phyloP scores from a whole-genome alignment of 495 filamentous ascomycete species.

The Peziza echinospora region DNA sequence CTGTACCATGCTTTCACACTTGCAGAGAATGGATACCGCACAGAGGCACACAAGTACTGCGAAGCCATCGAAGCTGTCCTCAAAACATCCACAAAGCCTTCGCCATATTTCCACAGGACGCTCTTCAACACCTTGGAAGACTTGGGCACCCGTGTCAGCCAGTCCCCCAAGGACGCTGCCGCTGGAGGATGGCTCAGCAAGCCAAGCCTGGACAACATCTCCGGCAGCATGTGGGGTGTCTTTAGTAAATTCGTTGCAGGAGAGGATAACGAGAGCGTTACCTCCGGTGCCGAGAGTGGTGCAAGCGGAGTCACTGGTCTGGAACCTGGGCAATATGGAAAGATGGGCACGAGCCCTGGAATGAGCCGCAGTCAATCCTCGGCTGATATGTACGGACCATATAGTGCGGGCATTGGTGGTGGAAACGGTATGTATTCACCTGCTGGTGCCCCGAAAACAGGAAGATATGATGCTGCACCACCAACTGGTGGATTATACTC shows the following conservation, averaged over 20 bases:
- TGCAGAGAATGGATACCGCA: conserved; percentile 58
- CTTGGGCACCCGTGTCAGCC: conserved; percentile 55
- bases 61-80: conserved; percentile 62
- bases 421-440: neutral
- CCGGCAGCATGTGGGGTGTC: conserved; percentile 61
- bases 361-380: conserved; percentile 63
- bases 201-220: conserved; percentile 86
- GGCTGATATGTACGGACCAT: conserved; percentile 46
- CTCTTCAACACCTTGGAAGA: conserved; percentile 63
- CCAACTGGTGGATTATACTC: too few relatives aligned
- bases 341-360: conserved; percentile 53
- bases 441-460: too few relatives aligned
- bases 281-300: conserved; percentile 32
- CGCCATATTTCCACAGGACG: conserved; percentile 57
- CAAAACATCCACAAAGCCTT: conserved; percentile 59
- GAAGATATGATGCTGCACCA: too few relatives aligned
- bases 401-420: conserved; percentile 2
- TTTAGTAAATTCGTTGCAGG: conserved; percentile 92
- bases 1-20: conserved; percentile 63
- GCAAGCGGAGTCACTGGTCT: neutral
- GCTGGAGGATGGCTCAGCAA: conserved; percentile 60
- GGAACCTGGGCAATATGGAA: conserved; percentile 52
- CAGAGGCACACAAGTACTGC: conserved; percentile 78
- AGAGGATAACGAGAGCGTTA: conserved; percentile 47
- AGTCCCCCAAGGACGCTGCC: conserved; percentile 53